Percentiles rank a stretch among this genome's conserved stretches.
These are phyloP conservation scores for Sporothrix curviconia DNA, from an alignment of 2,329 filamentous ascomycete genomes.

Conservation along the genomic window DNA sequence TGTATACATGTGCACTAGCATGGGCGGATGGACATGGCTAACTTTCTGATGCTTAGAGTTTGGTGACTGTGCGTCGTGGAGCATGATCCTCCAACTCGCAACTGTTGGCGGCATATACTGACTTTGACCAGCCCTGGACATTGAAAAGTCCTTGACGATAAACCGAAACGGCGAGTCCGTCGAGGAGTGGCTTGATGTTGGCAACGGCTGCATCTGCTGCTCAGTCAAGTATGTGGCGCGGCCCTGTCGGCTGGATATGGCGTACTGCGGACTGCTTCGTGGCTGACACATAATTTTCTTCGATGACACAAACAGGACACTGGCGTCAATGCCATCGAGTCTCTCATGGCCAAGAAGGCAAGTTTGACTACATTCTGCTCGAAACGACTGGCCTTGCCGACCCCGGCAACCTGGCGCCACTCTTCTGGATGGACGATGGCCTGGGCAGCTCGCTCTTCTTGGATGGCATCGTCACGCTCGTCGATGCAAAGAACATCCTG, in stretches of 20 bases:
- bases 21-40: background rate
- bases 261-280: too few species aligned
- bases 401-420: conserved; percentile 86
- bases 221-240: conserved; percentile 69
- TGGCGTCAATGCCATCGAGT: conserved; percentile 91
- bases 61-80: conserved; percentile 39
- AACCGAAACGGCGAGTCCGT: conserved; percentile 76
- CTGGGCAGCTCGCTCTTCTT: conserved; percentile 93
- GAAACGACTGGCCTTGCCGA: conserved; percentile 95
- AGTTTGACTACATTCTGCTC: conserved; percentile 94
- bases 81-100: conserved; percentile 11
- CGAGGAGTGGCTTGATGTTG: conserved; percentile 91
- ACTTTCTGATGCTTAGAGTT: conserved; percentile 52
- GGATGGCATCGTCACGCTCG: conserved; percentile 90
- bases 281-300: background rate
- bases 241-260: too few species aligned
- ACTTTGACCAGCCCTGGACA: conserved; percentile 66
- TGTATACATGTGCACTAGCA: background rate
- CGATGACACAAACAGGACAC: conserved; percentile 48
- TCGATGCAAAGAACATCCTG: conserved; percentile 90
- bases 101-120: background rate
- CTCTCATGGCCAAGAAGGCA: conserved; percentile 85
- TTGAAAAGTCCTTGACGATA: conserved; percentile 91
- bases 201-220: conserved; percentile 96
- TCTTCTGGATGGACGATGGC: conserved; percentile 97